Percentiles rank a stretch among this genome's conserved stretches.
Conservation (phyloP, 352 stramenopile genomes). For the Phytopythium cucurbitacearum region DNA sequence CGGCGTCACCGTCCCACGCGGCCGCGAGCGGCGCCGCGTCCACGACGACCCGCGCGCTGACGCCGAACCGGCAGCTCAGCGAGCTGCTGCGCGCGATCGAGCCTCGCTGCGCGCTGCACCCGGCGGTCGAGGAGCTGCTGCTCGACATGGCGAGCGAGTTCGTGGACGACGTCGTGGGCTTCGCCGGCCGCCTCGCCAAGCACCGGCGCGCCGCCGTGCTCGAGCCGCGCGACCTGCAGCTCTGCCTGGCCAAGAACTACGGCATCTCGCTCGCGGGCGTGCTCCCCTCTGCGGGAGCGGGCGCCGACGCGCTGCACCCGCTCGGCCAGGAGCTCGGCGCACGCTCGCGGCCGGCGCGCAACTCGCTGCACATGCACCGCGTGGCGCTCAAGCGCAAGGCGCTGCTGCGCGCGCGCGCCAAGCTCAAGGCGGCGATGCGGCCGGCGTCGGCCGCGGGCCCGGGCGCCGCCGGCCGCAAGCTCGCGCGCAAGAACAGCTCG, state of each 20-base stretch:
- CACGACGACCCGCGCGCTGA: slow-evolving; percentile 51
- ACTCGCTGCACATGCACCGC: slow-evolving; percentile 81
- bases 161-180: slow-evolving; percentile 68
- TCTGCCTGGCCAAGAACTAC: slow-evolving; percentile 83
- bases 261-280: slow-evolving; percentile 75
- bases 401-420: slow-evolving; percentile 42
- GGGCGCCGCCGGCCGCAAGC: slow-evolving; percentile 32
- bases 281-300: slow-evolving; percentile 16
- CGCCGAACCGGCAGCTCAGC: slow-evolving; percentile 61
- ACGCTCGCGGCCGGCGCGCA: slow-evolving; percentile 56
- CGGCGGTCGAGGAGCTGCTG: slow-evolving; percentile 74
- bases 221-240: slow-evolving; percentile 73
- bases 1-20: too few relatives aligned
- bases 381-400: slow-evolving; percentile 76
- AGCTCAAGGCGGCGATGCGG: slow-evolving; percentile 44
- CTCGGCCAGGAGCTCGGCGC: slow-evolving; percentile 55
- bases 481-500: slow-evolving; percentile 47
- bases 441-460: slow-evolving; percentile 25
- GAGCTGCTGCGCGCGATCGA: slow-evolving; percentile 70
- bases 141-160: slow-evolving; percentile 83
- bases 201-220: slow-evolving; percentile 72
- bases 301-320: slow-evolving; percentile 29
- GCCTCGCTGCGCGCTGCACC: slow-evolving; percentile 69
- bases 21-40: slow-evolving; percentile 9
- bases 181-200: slow-evolving; percentile 61